Base-by-base conservation (phyloP, 2,329 filamentous ascomycete genomes). In the Bipolaris zeicola region DNA sequence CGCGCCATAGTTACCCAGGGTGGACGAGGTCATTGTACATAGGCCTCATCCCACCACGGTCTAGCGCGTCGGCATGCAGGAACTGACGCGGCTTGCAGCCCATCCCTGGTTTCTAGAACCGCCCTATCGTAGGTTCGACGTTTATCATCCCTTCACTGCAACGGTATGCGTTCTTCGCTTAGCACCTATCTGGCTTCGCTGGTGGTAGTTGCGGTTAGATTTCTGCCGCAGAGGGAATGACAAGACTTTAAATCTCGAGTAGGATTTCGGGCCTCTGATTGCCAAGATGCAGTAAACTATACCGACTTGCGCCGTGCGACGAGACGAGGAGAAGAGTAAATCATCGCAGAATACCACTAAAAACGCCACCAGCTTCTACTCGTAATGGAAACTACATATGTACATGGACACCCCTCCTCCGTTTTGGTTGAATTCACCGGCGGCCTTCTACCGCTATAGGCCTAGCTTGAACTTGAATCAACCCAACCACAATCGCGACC, bases 11-110 rank as follows among this genome's bases (percentile, higher is more conserved):
- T 28, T 45, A 13, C 26, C 36, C 50, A 47, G 50, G 59, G 53
- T 56, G 59, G 56, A 50, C 50, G 57, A 47, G 57, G 58, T 61
- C 58, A 61, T 61, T 43, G 55, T 57, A 48, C 52, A 59, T 60
- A 20, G 48, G 22, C 28, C 57, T 58, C 45, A 45, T n/a, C 38
- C 37, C 13, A 44, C 49, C 39, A 43, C 43, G 41, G 52, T 24
- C 57, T 62, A 64, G 61, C 48, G 48, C 55, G 28, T 18, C 13
- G 14, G 45, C 50, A 57, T 64, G 62, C 62, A 64, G 62, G 62
- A 62, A 63, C 62, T 57, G 39, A 37, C 50, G 39, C 50, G 50
- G 18, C 28, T 45, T 39, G 37, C 48, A 48, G 41, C 44, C 39
- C 50, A 52, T 62, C 58, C 62, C 53, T 51, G 48, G 46, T 52